Evolutionary conservation across 2,329 filamentous ascomycete species (phyloP).

Genomic region (Alternaria longipes): DNA sequence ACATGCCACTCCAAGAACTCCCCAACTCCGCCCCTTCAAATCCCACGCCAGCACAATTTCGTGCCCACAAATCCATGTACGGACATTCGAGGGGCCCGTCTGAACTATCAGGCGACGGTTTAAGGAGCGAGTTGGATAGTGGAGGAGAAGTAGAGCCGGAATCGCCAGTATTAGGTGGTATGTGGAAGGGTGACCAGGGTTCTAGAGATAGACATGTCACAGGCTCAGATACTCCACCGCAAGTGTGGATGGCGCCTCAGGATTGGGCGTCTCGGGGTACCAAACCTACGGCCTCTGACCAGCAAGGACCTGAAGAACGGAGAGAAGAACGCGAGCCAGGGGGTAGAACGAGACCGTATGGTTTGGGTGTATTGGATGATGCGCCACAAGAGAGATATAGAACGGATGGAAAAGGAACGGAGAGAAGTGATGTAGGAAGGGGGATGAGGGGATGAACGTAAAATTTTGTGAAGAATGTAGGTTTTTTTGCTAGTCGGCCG

Average conservation of each 20-base stretch:
- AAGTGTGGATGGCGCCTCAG: slow-evolving; percentile 8
- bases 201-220: background rate
- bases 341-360: background rate
- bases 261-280: background rate
- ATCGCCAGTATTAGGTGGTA: background rate
- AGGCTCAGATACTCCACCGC: background rate
- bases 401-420: background rate
- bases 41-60: background rate
- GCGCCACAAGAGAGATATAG: background rate
- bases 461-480: background rate
- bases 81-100: slow-evolving; percentile 4
- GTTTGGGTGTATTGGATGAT: slow-evolving; percentile 6
- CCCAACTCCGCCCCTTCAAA: background rate
- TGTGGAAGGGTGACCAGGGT: background rate
- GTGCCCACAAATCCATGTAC: slow-evolving; percentile 11
- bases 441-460: background rate
- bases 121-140: background rate
- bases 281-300: background rate
- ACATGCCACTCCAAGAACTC: slow-evolving; percentile 22
- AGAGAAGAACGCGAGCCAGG: no score
- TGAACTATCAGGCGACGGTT: slow-evolving; percentile 6
- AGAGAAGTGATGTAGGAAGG: background rate
- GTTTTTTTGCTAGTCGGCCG: background rate
- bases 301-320: background rate
- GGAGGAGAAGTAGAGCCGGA: background rate